These are phyloP conservation scores for Drechslerella stenobrocha DNA, from an alignment of 2,329 filamentous ascomycete species.

Conservation along the genomic window DNA sequence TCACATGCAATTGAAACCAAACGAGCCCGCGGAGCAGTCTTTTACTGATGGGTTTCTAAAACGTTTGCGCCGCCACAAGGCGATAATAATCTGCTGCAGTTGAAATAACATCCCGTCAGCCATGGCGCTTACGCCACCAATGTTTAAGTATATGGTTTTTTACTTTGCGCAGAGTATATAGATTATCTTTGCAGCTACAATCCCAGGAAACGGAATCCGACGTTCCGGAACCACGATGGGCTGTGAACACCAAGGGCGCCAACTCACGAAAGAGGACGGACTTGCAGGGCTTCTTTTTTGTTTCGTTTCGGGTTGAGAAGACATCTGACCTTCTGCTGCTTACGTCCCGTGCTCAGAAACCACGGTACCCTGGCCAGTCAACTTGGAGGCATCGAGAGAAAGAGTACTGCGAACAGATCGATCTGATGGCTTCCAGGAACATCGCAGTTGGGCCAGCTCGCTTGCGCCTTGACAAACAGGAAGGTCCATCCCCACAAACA, in stretches of 20 bases:
- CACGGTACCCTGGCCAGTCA: conserved; percentile 24
- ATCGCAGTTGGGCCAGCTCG: conserved; percentile 29
- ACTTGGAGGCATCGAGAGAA: not conserved
- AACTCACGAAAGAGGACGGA: conserved; percentile 15
- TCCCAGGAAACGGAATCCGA: conserved; percentile 44
- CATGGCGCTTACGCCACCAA: conserved; percentile 1
- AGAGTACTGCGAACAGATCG: not conserved
- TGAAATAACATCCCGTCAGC: not conserved
- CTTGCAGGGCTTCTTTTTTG: conserved; percentile 20
- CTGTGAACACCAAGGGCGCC: conserved; percentile 12
- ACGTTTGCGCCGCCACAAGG: not conserved
- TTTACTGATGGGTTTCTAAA: not conserved
- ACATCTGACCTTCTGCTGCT: conserved; percentile 36
- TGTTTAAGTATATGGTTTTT: no score
- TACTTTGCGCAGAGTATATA: no score
- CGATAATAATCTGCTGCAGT: not conserved
- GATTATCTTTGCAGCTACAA: conserved; percentile 16
- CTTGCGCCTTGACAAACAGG: conserved; percentile 31
- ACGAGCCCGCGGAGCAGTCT: not conserved
- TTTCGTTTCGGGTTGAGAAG: conserved; percentile 48
- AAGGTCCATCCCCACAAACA: conserved; percentile 14
- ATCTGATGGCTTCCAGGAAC: conserved; percentile 17
- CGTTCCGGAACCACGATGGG: conserved; percentile 40
- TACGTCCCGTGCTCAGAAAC: conserved; percentile 14
- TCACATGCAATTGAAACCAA: no score